A percentile compares a stretch with the other conserved stretches of the same genome.
phyloP scores from a whole-genome alignment of 768 basidiomycete genomes.

The Lactarius deliciosus region DNA sequence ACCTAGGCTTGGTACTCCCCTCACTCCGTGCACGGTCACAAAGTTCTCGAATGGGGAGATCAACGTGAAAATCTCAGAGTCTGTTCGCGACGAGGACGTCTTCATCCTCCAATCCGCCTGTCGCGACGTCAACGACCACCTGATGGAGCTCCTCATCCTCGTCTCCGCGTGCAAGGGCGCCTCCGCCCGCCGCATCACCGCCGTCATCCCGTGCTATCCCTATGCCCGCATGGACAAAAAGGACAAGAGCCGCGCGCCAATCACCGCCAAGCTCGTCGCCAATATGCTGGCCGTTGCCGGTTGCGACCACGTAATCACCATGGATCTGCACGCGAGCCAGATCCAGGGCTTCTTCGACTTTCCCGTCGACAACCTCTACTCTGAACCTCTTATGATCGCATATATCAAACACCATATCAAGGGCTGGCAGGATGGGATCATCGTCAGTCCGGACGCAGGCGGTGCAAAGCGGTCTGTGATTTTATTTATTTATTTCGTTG shows the following conservation, averaged over 20 bases:
- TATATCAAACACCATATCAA: conserved; percentile 88
- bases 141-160: conserved; percentile 99
- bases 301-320: conserved; percentile 99
- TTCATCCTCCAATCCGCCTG: conserved; percentile 96
- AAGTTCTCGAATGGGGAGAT: conserved; percentile 96
- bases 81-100: conserved; percentile 95
- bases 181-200: conserved; percentile 92
- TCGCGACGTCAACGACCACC: conserved; percentile 88
- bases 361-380: conserved; percentile 96
- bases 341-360: conserved; percentile 99
- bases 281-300: conserved; percentile 98
- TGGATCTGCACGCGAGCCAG: conserved; percentile 97
- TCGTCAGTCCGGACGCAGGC: conserved; percentile 96
- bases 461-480: conserved; percentile 90
- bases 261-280: conserved; percentile 96
- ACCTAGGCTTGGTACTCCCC: conserved; percentile 81
- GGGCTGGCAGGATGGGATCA: conserved; percentile 83
- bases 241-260: conserved; percentile 93
- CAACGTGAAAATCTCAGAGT: conserved; percentile 92
- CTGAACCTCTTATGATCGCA: conserved; percentile 90
- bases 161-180: conserved; percentile 98
- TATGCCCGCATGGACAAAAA: conserved; percentile 98
- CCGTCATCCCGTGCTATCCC: conserved; percentile 97
- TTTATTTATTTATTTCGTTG: not conserved
- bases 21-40: conserved; percentile 81